Percentiles rank a stretch among this genome's conserved stretches.
These are phyloP conservation scores for Hypoxylon sp. DNA, from an alignment of 2,329 filamentous ascomycete genomes.

Conservation along the genomic window DNA sequence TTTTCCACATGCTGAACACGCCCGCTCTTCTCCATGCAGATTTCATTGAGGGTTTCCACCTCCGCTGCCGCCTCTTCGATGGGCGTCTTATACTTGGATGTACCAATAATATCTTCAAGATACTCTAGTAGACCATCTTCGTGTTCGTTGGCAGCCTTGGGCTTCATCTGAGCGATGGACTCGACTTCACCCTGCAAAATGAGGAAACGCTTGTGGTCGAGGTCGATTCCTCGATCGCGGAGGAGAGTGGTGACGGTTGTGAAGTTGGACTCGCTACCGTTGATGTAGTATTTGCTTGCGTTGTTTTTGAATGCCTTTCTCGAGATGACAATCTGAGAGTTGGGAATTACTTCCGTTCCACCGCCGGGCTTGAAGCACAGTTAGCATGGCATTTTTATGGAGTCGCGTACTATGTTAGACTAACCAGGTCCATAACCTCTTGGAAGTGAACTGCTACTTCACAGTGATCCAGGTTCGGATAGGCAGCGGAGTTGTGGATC, in stretches of 20 bases:
- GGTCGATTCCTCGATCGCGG: conserved; percentile 88
- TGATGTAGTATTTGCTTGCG: conserved; percentile 98
- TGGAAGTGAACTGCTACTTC: conserved; percentile 98
- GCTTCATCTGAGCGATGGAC: conserved; percentile 99
- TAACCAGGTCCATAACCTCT: conserved; percentile 87
- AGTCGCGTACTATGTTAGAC: conserved; percentile 43
- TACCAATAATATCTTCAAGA: conserved; percentile 98
- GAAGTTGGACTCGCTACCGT: conserved; percentile 90
- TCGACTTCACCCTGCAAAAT: conserved; percentile 98
- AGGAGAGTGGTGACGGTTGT: conserved; percentile 91
- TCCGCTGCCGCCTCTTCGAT: conserved; percentile 95
- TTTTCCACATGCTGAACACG: conserved; percentile 98
- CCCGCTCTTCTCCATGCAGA: conserved; percentile 94
- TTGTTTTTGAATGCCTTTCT: conserved; percentile 98
- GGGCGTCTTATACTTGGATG: conserved; percentile 96
- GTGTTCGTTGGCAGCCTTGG: conserved; percentile 94
- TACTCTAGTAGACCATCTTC: conserved; percentile 97
- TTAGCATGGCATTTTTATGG: conserved; percentile 47
- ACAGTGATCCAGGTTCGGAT: conserved; percentile 88
- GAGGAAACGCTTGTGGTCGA: conserved; percentile 98
- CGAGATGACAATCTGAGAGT: conserved; percentile 89
- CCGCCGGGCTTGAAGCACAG: conserved; percentile 71
- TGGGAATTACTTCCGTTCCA: conserved; percentile 80
- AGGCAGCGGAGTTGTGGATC: conserved; percentile 94
- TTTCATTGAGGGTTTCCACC: conserved; percentile 92